Evolutionary conservation across 345 rosid genomes (phyloP), one percentile per base, ranked within the genome.

Genomic region (Leavenworthia alabamica): DNA sequence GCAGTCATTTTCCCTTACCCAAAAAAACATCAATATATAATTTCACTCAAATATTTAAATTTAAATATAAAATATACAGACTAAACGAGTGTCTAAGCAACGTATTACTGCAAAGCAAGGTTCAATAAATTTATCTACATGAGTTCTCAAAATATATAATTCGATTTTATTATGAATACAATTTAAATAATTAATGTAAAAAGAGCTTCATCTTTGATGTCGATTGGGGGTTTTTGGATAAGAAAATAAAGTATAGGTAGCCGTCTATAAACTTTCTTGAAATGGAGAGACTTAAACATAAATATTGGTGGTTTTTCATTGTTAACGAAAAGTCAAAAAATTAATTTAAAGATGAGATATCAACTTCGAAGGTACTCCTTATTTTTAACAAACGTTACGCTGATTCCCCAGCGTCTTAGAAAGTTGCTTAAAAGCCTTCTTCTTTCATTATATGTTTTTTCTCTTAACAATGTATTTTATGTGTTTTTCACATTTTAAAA

Each of bases 291-390:
- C 56, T 45, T 66, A 8, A 46, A 48, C 32, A 19, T 11, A 36
- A 66, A 56, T 66, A 56, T 36, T 56, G 7, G 29, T 15, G 17
- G 17, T 53, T 53, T 66, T 16, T 36, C 35, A 48, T 47, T 32
- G 24, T 44, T 27, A 53, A 70, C 28, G 29, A 33, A 27, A 70
- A 27, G 60, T 26, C 58, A 52, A 61, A 56, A 64, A 71, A 71
- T 8, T 57, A 51, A 26, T 71, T 6, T 43, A 65, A 59, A 72
- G 76, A 12, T 72, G 8, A 59, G 62, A 60, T 52, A 72, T 66
- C 72, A 66, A 59, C 76, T 72, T 72, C 68, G 56, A 72, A 72
- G 72, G 67, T 72, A 66, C 76, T 72, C 75, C 43, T 65, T 65
- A 50, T 58, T 72, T 58, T 72, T 72, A 72, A 72, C 76, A 72